A percentile compares a stretch with the other conserved stretches of the same genome.
These are phyloP conservation scores for Didymella exigua DNA, from an alignment of 2,329 filamentous ascomycete species.

Conservation along the genomic window DNA sequence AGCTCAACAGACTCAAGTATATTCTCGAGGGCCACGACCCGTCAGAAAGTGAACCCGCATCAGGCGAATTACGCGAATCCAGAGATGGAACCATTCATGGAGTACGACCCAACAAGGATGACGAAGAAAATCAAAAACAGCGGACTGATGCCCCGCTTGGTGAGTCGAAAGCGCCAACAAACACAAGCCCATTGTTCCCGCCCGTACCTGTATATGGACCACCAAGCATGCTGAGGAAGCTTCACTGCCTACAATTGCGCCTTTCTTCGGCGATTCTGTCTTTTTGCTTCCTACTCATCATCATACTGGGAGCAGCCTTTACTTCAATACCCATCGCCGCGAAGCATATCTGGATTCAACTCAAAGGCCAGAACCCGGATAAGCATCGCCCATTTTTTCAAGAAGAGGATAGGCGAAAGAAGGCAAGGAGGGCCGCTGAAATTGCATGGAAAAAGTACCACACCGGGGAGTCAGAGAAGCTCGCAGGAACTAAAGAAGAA, in stretches of 20 bases:
- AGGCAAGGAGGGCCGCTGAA: constrained; percentile 63
- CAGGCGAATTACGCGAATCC: constrained; percentile 44
- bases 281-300: constrained; percentile 74
- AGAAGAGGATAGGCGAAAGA: constrained; percentile 69
- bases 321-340: constrained; percentile 65
- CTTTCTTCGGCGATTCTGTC: constrained; percentile 76
- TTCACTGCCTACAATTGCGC: constrained; percentile 71
- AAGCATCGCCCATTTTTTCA: constrained; percentile 69
- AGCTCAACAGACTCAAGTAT: constrained; percentile 68
- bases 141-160: constrained; percentile 50
- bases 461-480: constrained; percentile 45
- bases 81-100: constrained; percentile 53
- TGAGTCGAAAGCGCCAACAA: constrained; percentile 62
- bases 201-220: constrained; percentile 82
- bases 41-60: constrained; percentile 33
- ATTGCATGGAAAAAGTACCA: constrained; percentile 63
- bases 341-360: constrained; percentile 56
- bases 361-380: constrained; percentile 67
- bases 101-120: constrained; percentile 30
- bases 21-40: constrained; percentile 52
- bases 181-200: constrained; percentile 82
- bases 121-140: constrained; percentile 49
- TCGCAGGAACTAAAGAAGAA: constrained; percentile 48
- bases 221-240: constrained; percentile 66
- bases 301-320: constrained; percentile 75